These are phyloP conservation scores for Salvia rosmarinus DNA, from an alignment of 257 asterid species.

Conservation along the genomic window DNA sequence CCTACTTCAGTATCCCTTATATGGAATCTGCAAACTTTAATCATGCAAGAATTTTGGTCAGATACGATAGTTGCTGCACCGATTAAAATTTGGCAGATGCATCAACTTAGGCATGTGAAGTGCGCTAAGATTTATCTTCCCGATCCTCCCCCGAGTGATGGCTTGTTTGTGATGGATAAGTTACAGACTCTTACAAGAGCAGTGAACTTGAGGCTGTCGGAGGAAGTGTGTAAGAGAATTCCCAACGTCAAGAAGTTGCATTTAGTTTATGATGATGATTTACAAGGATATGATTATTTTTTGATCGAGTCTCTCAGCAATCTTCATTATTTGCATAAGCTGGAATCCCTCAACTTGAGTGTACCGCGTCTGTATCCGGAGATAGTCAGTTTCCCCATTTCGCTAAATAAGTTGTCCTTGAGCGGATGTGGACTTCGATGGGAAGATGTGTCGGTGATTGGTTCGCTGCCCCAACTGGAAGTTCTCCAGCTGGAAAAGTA, in stretches of 20 bases:
- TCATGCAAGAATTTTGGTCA: not conserved
- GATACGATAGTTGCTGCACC: not conserved
- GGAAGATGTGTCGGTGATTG: not conserved
- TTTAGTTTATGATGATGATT: not conserved
- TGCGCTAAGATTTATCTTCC: not conserved
- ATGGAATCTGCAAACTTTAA: constrained; percentile 19
- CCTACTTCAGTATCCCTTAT: not conserved
- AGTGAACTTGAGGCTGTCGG: not conserved
- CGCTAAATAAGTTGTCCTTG: constrained; percentile 7
- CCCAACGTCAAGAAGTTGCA: constrained; percentile 20
- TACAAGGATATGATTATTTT: not conserved
- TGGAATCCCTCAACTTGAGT: not conserved
- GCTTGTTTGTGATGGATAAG: not conserved
- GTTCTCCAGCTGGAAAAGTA: not conserved
- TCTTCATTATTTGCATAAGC: not conserved
- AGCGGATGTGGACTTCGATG: not conserved
- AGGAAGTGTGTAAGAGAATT: constrained; percentile 15
- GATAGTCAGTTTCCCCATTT: not conserved
- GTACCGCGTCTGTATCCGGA: no score
- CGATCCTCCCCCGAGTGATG: not conserved
- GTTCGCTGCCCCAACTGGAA: constrained; percentile 9
- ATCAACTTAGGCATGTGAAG: no score
- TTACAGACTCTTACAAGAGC: not conserved
- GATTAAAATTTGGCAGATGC: not conserved
- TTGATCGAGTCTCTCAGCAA: not conserved